Evolutionary conservation across 1,284 basidiomycete genomes (phyloP).

Genomic region (Tilletia caries): DNA sequence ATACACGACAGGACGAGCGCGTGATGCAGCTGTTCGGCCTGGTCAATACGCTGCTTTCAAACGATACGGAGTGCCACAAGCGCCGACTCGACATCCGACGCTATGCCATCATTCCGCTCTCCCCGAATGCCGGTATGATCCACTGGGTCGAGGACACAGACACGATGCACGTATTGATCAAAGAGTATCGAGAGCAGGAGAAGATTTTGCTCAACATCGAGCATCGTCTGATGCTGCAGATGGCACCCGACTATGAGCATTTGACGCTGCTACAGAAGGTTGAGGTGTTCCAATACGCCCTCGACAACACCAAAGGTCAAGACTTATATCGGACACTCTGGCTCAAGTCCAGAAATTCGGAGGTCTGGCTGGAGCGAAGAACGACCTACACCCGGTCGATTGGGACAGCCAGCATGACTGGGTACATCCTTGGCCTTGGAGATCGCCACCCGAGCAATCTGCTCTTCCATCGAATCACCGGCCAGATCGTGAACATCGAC

Average conservation of each 20-base stretch:
- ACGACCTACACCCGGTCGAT: conserved; percentile 95
- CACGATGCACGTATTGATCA: conserved; percentile 95
- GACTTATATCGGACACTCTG: conserved; percentile 97
- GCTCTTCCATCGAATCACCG: conserved; percentile 84
- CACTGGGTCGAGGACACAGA: conserved; percentile 97
- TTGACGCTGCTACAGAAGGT: conserved; percentile 94
- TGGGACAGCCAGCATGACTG: conserved; percentile 58
- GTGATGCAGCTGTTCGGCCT: conserved; percentile 99
- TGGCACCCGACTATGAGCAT: conserved; percentile 98
- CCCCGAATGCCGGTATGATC: conserved; percentile 89
- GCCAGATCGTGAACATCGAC: conserved; percentile 95
- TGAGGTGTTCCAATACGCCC: conserved; percentile 97
- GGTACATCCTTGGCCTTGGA: conserved; percentile 92
- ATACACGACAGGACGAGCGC: conserved; percentile 95
- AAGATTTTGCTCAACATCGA: conserved; percentile 98
- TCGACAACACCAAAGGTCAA: conserved; percentile 98
- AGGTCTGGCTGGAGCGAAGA: conserved; percentile 94
- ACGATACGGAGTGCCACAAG: conserved; percentile 93
- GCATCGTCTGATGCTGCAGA: conserved; percentile 95
- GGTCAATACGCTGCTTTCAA: conserved; percentile 88
- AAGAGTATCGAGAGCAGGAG: conserved; percentile 59
- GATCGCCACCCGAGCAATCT: conserved; percentile 97
- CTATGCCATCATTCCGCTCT: conserved; percentile 89
- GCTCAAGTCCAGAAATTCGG: conserved; percentile 91
- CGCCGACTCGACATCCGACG: conserved; percentile 89